Evolutionary conservation across 805 yeast species (phyloP).

Genomic region (Metschnikowia colocasiae): DNA sequence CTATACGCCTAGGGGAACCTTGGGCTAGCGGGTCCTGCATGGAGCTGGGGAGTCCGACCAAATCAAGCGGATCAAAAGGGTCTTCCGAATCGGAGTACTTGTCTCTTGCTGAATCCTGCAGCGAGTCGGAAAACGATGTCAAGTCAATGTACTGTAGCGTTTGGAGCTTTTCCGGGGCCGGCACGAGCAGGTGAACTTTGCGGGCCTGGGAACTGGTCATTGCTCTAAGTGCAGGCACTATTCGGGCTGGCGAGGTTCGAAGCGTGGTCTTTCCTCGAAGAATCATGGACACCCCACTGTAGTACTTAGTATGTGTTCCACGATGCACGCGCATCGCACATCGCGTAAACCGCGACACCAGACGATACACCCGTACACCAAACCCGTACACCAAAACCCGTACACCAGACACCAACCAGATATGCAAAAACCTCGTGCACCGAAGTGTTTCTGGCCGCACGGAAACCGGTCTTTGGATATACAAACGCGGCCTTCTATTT

Average conservation of each 20-base stretch:
- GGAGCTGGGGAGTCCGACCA: slow-evolving; percentile 15
- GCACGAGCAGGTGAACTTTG: not conserved
- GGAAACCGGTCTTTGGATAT: no score
- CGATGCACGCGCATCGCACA: not conserved
- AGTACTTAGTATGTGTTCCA: not conserved
- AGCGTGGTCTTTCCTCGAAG: not conserved
- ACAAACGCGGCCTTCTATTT: no score
- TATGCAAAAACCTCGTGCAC: no score
- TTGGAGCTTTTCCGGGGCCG: slow-evolving; percentile 13
- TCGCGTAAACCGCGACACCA: no score
- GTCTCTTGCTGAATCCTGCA: slow-evolving; percentile 2
- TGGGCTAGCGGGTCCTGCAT: not conserved
- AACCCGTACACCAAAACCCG: not conserved
- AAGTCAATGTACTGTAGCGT: slow-evolving; percentile 16
- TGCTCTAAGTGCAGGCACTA: slow-evolving; percentile 2
- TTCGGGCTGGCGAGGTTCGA: not conserved
- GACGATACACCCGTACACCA: not conserved
- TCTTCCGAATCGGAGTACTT: slow-evolving; percentile 16
- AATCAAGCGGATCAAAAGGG: slow-evolving; percentile 20
- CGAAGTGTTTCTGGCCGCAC: no score
- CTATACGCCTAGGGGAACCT: not conserved
- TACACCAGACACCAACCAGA: no score
- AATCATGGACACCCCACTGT: slow-evolving; percentile 6
- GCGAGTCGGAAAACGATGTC: slow-evolving; percentile 17
- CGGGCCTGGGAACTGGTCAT: not conserved